Evolutionary conservation across 2,329 filamentous ascomycete genomes (phyloP).

Genomic region (Xylaria sp.): DNA sequence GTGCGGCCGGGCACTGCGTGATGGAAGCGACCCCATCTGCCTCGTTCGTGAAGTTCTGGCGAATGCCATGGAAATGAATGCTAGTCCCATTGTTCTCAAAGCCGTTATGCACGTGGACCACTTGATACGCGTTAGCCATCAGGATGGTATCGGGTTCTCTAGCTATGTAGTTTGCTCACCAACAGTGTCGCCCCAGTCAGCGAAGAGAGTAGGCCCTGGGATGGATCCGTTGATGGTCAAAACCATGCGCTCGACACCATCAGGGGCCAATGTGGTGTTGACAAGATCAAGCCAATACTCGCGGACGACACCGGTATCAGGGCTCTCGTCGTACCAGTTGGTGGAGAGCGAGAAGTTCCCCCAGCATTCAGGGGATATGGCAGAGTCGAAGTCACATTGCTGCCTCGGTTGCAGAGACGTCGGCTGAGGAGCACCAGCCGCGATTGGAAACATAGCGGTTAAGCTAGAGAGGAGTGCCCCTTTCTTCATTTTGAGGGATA

Average conservation of each 20-base stretch:
- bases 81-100: slow-evolving; percentile 58
- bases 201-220: slow-evolving; percentile 61
- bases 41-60: slow-evolving; percentile 55
- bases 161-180: slow-evolving; percentile 4
- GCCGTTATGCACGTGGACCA: slow-evolving; percentile 57
- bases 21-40: slow-evolving; percentile 58
- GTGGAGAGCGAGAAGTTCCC: slow-evolving; percentile 53
- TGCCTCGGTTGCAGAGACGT: neutral
- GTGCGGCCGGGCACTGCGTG: slow-evolving; percentile 54
- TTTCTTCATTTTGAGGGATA: neutral
- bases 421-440: neutral
- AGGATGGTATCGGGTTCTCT: neutral
- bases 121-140: slow-evolving; percentile 35
- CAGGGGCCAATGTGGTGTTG: slow-evolving; percentile 46
- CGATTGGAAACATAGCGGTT: neutral
- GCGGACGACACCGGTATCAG: slow-evolving; percentile 52
- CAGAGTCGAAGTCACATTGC: slow-evolving; percentile 31
- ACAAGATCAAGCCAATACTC: slow-evolving; percentile 52
- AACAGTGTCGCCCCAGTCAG: slow-evolving; percentile 48
- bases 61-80: slow-evolving; percentile 66
- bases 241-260: slow-evolving; percentile 46
- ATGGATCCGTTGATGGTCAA: slow-evolving; percentile 59
- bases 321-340: slow-evolving; percentile 45
- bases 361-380: slow-evolving; percentile 44
- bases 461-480: neutral